phyloP scores from a whole-genome alignment of 768 basidiomycete species.

The Collybia mongolica region DNA sequence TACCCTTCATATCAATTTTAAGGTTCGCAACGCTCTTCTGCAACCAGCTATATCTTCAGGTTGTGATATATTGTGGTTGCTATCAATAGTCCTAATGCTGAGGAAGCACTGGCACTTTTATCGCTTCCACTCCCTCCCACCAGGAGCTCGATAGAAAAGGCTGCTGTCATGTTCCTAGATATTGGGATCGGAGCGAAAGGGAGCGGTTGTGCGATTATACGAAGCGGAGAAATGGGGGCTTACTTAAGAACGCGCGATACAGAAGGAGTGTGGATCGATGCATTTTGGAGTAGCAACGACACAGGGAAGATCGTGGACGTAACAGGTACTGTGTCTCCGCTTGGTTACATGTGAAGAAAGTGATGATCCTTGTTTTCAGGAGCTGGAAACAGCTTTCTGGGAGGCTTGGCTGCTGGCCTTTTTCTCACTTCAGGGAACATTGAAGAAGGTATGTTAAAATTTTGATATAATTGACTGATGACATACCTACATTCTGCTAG shows the following conservation, averaged over 20 bases:
- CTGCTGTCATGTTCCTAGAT: slow-evolving; percentile 60
- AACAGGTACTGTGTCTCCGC: slow-evolving; percentile 52
- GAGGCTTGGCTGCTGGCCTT: slow-evolving; percentile 79
- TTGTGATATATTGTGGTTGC: not conserved
- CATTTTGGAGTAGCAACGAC: slow-evolving; percentile 63
- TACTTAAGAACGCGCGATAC: slow-evolving; percentile 48
- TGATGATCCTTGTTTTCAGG: slow-evolving; percentile 39
- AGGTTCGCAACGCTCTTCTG: slow-evolving; percentile 42
- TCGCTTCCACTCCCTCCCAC: slow-evolving; percentile 50
- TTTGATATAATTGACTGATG: slow-evolving; percentile 4
- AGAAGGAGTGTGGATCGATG: slow-evolving; percentile 61
- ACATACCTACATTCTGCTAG: slow-evolving; percentile 30
- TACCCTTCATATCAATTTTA: slow-evolving; percentile 63
- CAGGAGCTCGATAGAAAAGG: slow-evolving; percentile 58
- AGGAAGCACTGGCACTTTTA: slow-evolving; percentile 73
- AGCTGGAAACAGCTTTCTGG: slow-evolving; percentile 89
- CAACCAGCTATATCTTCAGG: not conserved
- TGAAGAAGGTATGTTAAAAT: slow-evolving; percentile 52
- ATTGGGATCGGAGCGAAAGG: slow-evolving; percentile 53
- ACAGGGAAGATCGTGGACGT: slow-evolving; percentile 68
- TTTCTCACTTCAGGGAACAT: slow-evolving; percentile 53
- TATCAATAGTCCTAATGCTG: slow-evolving; percentile 72
- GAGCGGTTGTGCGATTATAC: slow-evolving; percentile 66
- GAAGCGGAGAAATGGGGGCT: slow-evolving; percentile 72
- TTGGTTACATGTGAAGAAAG: not conserved